Base-by-base conservation (phyloP, 768 basidiomycete species). In the Lentinula edodes region DNA sequence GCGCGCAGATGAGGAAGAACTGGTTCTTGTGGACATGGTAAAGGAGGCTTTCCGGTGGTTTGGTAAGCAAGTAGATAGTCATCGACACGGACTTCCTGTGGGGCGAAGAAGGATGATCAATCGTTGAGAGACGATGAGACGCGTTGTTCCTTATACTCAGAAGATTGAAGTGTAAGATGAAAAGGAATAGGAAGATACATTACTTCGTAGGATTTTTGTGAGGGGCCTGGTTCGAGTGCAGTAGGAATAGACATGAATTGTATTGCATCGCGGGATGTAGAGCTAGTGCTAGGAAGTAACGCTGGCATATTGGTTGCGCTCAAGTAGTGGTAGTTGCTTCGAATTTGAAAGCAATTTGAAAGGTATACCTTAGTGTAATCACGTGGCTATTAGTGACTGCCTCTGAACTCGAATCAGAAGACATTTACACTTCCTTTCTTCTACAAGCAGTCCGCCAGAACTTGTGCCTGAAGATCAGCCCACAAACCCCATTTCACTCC, bases 51-150 rank as follows among this genome's bases (percentile, higher is more conserved):
- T 15, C 81, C 78, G 0, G 82, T 83, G 0, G 76, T 64, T 34
- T 65, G 68, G 65, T 83, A 86, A 0, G 81, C 76, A 20, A 69
- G 70, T 34, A 85, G 63, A 64, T 88, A 88, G 67, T 86, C 86
- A 41, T 77, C 72, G 5, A 78, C 64, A 42, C 86, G 81, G 28
- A 77, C 70, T 74, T 88, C 86, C 86, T 88, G 66, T 63, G 51
- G 12, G 35, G 28, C 28, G 48, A 52, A 60, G n/a, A 50, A 28
- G 28, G 3, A 28, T 28, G 28, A 28, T 28, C 28, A 28, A 8
- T 28, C 9, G 45, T 38, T 48, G n/a, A 7, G 38, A 38, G 45
- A 13, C 36, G 23, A 56, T 54, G 42, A 56, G 55, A 35, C 46
- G 58, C 20, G 43, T 35, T 35, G 46, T 23, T 48, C 18, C 46